Evolutionary conservation across 208 protist species (phyloP).

Genomic region (Giardia duodenalis): DNA sequence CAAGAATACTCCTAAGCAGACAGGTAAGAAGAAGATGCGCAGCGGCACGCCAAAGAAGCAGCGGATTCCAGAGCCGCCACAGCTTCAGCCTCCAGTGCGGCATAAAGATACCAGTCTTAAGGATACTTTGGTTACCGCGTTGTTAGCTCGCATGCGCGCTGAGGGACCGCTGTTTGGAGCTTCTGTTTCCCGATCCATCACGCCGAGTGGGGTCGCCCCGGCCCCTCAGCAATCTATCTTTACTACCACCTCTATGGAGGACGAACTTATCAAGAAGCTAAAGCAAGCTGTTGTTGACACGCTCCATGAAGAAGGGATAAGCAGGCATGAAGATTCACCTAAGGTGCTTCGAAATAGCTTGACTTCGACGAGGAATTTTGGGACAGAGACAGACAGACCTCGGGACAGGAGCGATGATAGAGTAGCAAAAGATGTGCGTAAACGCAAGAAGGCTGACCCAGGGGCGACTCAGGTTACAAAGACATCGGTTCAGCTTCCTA

Average conservation of each 20-base stretch:
- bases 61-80: neutral
- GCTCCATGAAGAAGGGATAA: neutral
- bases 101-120: neutral
- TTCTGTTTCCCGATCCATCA: neutral
- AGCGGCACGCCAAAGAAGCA: neutral
- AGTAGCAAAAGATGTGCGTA: no score
- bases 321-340: neutral
- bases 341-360: neutral
- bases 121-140: neutral
- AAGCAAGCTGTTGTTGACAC: neutral
- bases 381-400: neutral
- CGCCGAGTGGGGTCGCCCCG: neutral
- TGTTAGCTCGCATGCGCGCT: neutral
- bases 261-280: neutral
- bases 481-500: no score
- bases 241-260: neutral
- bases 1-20: neutral
- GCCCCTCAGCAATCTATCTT: neutral
- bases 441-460: no score
- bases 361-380: neutral
- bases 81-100: neutral
- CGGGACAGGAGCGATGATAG: no score
- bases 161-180: neutral
- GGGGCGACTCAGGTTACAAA: no score
- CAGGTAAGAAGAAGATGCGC: neutral